These are phyloP conservation scores for Cryptococcus sp. DNA, from an alignment of 1,284 basidiomycete genomes.

Conservation along the genomic window DNA sequence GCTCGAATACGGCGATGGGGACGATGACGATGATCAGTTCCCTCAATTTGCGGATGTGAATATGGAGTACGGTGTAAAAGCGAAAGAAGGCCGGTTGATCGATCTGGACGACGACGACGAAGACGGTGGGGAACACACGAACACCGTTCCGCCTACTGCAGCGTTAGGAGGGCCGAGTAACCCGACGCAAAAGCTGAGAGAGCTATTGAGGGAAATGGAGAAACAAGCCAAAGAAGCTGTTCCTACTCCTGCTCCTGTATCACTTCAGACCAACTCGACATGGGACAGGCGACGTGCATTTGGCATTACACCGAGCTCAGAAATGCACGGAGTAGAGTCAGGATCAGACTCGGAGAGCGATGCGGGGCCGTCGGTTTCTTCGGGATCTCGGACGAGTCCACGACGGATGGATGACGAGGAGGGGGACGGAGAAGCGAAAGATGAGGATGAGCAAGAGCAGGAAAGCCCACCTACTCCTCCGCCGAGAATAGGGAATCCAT, in stretches of 20 bases:
- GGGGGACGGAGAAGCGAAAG: background rate
- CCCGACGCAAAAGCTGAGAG: constrained; percentile 26
- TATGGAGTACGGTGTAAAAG: background rate
- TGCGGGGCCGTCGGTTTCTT: no score
- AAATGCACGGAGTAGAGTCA: no score
- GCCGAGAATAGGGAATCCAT: constrained; percentile 38
- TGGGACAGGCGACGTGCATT: background rate
- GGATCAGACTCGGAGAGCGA: no score
- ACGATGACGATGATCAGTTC: no score
- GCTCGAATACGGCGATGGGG: no score
- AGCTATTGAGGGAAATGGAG: constrained; percentile 32
- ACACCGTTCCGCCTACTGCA: background rate
- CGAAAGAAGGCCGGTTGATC: constrained; percentile 25
- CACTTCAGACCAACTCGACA: background rate
- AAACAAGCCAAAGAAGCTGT: constrained; percentile 13
- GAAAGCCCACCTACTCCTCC: constrained; percentile 46
- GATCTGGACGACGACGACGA: constrained; percentile 21
- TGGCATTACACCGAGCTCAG: no score
- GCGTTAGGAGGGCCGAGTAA: background rate
- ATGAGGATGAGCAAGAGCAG: constrained; percentile 14
- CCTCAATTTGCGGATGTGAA: no score
- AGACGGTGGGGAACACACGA: background rate
- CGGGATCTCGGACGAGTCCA: background rate
- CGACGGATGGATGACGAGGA: constrained; percentile 1
- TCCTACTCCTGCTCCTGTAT: constrained; percentile 1